phyloP scores from a whole-genome alignment of 345 rosid genomes.

The Populus alba region DNA sequence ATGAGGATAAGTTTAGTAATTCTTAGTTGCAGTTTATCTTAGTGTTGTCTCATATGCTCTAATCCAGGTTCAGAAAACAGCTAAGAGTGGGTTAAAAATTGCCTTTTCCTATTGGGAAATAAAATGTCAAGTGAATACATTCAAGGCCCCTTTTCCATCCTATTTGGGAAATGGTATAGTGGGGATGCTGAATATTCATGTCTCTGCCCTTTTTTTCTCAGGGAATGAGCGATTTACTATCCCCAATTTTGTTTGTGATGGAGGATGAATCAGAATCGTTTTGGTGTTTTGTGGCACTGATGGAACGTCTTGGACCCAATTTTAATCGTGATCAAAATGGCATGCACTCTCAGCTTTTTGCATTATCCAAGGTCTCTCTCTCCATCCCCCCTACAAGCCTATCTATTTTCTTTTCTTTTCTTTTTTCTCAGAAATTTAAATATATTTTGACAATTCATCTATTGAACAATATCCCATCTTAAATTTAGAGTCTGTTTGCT shows the following conservation, averaged over 20 bases:
- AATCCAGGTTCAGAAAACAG: not conserved
- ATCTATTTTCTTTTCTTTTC: not conserved
- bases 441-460: not conserved
- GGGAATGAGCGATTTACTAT: constrained; percentile 97
- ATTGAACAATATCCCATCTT: not conserved
- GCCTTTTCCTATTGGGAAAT: not conserved
- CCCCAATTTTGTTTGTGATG: constrained; percentile 88
- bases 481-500: not conserved
- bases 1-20: not conserved
- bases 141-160: not conserved
- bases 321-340: constrained; percentile 97
- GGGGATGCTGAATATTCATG: not conserved
- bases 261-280: constrained; percentile 86
- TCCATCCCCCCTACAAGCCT: not conserved
- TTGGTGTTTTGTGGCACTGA: constrained; percentile 93
- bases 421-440: not conserved
- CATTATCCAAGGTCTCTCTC: constrained; percentile 74
- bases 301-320: constrained; percentile 99
- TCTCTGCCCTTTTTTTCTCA: constrained; percentile 24
- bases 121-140: not conserved
- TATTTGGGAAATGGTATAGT: not conserved
- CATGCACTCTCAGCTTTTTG: constrained; percentile 97
- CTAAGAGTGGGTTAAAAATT: not conserved
- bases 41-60: not conserved
- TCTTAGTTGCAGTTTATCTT: not conserved